A percentile compares a stretch with the other conserved stretches of the same genome.
phyloP scores from a whole-genome alignment of 2,329 filamentous ascomycete genomes.

The Xylariales sp. region DNA sequence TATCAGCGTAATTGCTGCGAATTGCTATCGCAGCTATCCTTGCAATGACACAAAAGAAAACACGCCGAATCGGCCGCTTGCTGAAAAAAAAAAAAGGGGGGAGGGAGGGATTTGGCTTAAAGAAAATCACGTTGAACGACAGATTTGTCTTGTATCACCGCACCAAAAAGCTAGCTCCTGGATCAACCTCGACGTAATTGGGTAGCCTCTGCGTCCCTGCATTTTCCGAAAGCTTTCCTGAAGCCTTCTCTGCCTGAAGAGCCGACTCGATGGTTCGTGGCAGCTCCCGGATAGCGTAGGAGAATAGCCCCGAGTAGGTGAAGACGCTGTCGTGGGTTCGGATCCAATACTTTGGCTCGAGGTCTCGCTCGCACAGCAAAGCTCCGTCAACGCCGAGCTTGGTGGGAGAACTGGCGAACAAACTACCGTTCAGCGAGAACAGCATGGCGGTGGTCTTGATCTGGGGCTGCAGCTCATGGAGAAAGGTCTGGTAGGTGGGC shows the following conservation, averaged over 20 bases:
- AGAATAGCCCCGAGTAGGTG: constrained; percentile 3
- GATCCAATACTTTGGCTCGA: constrained; percentile 10
- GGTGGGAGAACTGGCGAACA: neutral
- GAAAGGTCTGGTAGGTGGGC: constrained; percentile 3
- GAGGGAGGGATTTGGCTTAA: too few species aligned
- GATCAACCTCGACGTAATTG: neutral
- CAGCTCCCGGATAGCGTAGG: neutral
- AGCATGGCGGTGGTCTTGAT: constrained; percentile 9
- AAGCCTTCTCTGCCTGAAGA: constrained; percentile 1
- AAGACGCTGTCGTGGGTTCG: constrained; percentile 3
- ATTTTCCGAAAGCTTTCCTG: neutral
- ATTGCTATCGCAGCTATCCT: too few species aligned
- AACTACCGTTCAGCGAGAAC: constrained; percentile 11
- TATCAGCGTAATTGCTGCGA: too few species aligned
- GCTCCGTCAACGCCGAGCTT: constrained; percentile 5
- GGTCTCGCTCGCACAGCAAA: constrained; percentile 8
- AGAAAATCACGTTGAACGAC: too few species aligned
- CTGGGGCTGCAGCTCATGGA: neutral
- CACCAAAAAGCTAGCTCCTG: neutral
- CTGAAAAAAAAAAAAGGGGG: neutral
- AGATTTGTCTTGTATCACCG: too few species aligned
- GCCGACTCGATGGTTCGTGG: constrained; percentile 1
- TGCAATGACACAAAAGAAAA: too few species aligned
- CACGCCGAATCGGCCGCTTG: too few species aligned
- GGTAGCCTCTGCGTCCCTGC: neutral